phyloP scores from a whole-genome alignment of 805 yeast genomes.

The Brettanomyces nanus region DNA sequence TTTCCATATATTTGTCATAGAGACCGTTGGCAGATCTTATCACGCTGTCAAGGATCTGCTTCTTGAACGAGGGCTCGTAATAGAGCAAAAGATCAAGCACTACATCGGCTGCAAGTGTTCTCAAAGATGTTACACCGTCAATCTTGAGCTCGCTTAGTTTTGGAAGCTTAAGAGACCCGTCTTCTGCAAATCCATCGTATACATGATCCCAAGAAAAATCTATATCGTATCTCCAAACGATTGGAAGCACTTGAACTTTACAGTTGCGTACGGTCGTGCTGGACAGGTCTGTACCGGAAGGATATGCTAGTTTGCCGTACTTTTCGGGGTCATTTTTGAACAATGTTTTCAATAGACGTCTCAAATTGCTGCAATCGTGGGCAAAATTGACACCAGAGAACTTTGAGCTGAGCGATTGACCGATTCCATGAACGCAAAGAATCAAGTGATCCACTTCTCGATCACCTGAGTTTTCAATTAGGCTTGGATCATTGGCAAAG shows the following conservation, averaged over 20 bases:
- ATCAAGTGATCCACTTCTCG: slow-evolving; percentile 50
- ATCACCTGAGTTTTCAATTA: slow-evolving; percentile 29
- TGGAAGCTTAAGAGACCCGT: slow-evolving; percentile 43
- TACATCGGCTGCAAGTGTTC: slow-evolving; percentile 81
- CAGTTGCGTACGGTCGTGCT: slow-evolving; percentile 31
- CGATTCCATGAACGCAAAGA: slow-evolving; percentile 92
- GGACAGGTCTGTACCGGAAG: slow-evolving; percentile 21
- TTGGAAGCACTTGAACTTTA: slow-evolving; percentile 77
- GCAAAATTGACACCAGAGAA: slow-evolving; percentile 81
- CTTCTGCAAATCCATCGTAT: slow-evolving; percentile 26
- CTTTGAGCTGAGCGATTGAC: slow-evolving; percentile 74
- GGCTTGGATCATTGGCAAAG: slow-evolving; percentile 36
- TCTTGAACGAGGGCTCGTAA: slow-evolving; percentile 61
- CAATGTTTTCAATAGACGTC: slow-evolving; percentile 47
- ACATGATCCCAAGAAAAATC: slow-evolving; percentile 46
- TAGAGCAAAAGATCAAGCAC: slow-evolving; percentile 75
- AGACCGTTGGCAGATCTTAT: slow-evolving; percentile 54
- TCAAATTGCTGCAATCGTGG: slow-evolving; percentile 66
- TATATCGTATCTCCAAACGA: slow-evolving; percentile 81
- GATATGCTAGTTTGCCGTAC: slow-evolving; percentile 31
- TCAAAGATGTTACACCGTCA: slow-evolving; percentile 65
- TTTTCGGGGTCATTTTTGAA: slow-evolving; percentile 32
- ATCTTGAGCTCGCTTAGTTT: slow-evolving; percentile 65
- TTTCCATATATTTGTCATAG: slow-evolving; percentile 46
- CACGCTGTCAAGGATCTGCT: slow-evolving; percentile 56